Conservation (phyloP, 1,284 basidiomycete species). For the Paramarasmius palmivorus region DNA sequence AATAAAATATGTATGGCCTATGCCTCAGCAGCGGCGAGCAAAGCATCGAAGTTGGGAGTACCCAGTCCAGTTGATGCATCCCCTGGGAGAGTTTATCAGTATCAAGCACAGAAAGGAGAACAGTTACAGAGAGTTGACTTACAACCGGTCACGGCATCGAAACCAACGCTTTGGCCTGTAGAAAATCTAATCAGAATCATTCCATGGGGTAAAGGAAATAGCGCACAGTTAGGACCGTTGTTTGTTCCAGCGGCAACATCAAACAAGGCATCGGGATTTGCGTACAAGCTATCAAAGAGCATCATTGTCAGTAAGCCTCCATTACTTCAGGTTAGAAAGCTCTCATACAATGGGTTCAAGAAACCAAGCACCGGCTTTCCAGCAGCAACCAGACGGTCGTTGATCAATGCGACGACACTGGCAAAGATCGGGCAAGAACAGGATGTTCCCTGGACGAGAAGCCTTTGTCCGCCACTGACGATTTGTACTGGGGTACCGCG, state of each 20-base stretch:
- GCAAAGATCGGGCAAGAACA: constrained; percentile 38
- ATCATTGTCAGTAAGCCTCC: not conserved
- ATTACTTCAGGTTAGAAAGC: not conserved
- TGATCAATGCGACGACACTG: constrained; percentile 36
- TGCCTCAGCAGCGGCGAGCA: not conserved
- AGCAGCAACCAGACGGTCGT: constrained; percentile 31
- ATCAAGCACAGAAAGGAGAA: too few relatives aligned
- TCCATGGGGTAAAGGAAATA: not conserved
- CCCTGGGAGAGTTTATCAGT: too few relatives aligned
- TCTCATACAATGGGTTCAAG: constrained; percentile 35
- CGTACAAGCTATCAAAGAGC: constrained; percentile 15
- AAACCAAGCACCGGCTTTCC: constrained; percentile 37
- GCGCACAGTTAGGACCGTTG: not conserved
- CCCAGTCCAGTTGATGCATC: not conserved
- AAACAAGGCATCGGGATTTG: constrained; percentile 25
- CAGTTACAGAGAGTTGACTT: not conserved
- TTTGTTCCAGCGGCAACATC: constrained; percentile 28
- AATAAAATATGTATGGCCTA: too few relatives aligned
- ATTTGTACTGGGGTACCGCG: constrained; percentile 28
- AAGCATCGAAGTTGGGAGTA: not conserved
- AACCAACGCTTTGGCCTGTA: not conserved
- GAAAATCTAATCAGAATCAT: not conserved
- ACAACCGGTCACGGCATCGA: not conserved
- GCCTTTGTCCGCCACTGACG: constrained; percentile 12
- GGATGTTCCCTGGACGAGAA: constrained; percentile 31